Percentiles rank a stretch among this genome's conserved stretches.
phyloP scores from a whole-genome alignment of 1,139 yeast genomes.

The Sugiyamaella japonica region DNA sequence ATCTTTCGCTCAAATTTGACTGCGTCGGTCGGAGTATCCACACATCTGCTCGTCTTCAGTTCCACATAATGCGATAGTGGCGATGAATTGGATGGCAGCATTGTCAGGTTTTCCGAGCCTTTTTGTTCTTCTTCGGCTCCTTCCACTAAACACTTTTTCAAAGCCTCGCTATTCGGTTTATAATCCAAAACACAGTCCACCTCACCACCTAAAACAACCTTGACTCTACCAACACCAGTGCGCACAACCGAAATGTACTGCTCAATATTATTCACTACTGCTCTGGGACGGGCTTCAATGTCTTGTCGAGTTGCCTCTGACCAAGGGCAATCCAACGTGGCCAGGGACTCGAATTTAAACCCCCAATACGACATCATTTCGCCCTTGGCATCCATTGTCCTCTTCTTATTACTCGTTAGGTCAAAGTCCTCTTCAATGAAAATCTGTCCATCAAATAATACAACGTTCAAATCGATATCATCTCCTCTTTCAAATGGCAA shows the following conservation, averaged over 20 bases:
- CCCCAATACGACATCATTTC: slow-evolving; percentile 45
- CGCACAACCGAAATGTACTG: slow-evolving; percentile 77
- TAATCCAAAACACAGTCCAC: slow-evolving; percentile 88
- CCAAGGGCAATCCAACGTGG: slow-evolving; percentile 80
- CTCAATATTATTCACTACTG: slow-evolving; percentile 64
- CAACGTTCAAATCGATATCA: slow-evolving; percentile 62
- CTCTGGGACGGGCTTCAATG: slow-evolving; percentile 62
- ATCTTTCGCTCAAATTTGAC: slow-evolving; percentile 68
- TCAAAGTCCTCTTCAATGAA: slow-evolving; percentile 67
- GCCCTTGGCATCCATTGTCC: slow-evolving; percentile 32
- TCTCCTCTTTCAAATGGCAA: slow-evolving; percentile 59
- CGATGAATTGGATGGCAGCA: slow-evolving; percentile 8
- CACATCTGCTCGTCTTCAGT: slow-evolving; percentile 66
- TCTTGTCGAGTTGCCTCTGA: slow-evolving; percentile 60
- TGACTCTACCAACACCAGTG: slow-evolving; percentile 77
- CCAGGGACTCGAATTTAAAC: slow-evolving; percentile 78
- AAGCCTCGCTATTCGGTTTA: slow-evolving; percentile 49
- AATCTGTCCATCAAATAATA: slow-evolving; percentile 77
- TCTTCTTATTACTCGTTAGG: slow-evolving; percentile 35
- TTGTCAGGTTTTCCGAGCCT: neutral
- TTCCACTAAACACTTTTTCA: slow-evolving; percentile 32
- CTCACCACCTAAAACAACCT: slow-evolving; percentile 79
- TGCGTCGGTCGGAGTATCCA: slow-evolving; percentile 55
- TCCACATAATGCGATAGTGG: slow-evolving; percentile 78
- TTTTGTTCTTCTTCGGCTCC: neutral